Conservation (phyloP, 2,329 filamentous ascomycete genomes). For the Pseudogymnoascus sp. region DNA sequence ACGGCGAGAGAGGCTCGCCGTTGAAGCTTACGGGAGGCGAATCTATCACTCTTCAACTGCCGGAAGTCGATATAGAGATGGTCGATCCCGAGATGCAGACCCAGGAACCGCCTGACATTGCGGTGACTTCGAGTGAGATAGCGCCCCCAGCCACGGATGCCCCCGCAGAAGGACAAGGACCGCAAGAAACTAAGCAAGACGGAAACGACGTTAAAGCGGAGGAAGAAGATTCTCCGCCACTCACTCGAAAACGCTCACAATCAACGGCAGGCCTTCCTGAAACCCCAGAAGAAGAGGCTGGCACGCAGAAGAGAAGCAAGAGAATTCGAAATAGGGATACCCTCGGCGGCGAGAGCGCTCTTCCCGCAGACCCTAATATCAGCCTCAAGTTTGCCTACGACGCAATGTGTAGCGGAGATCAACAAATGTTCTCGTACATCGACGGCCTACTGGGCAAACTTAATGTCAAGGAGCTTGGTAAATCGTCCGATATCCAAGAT, state of each 20-base stretch:
- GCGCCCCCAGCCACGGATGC: background rate
- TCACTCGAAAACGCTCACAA: constrained; percentile 52
- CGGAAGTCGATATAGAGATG: constrained; percentile 12
- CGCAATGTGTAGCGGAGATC: constrained; percentile 19
- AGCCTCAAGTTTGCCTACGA: constrained; percentile 35
- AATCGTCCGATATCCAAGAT: constrained; percentile 20
- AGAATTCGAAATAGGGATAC: constrained; percentile 54
- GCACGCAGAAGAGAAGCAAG: constrained; percentile 55
- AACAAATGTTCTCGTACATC: constrained; percentile 25
- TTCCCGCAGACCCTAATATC: constrained; percentile 41
- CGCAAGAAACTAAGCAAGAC: background rate
- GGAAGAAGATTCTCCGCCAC: constrained; percentile 6
- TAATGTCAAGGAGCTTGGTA: constrained; percentile 25
- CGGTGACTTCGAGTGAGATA: background rate
- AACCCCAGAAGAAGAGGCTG: constrained; percentile 46
- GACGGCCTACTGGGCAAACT: constrained; percentile 21
- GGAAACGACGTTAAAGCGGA: background rate
- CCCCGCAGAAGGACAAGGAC: background rate
- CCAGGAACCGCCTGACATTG: background rate
- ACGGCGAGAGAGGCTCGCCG: background rate
- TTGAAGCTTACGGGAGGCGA: background rate
- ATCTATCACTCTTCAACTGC: constrained; percentile 18
- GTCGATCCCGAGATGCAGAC: background rate
- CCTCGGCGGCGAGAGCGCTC: constrained; percentile 39
- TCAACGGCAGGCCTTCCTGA: constrained; percentile 52